phyloP scores from a whole-genome alignment of 148 eudicot species.

The Rhododendron mucronatum region DNA sequence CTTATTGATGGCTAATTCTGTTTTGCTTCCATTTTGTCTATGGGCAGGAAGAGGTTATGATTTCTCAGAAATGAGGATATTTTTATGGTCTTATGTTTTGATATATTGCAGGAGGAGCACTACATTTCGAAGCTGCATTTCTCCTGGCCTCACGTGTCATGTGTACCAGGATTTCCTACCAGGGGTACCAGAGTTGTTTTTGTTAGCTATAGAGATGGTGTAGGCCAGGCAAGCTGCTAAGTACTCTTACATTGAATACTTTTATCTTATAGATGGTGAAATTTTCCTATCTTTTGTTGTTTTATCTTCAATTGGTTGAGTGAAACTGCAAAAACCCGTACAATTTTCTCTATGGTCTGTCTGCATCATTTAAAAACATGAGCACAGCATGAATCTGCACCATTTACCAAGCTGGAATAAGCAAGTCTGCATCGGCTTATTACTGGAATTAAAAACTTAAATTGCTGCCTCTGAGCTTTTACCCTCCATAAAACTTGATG shows the following conservation, averaged over 20 bases:
- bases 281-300: not conserved
- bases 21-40: not conserved
- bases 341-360: not conserved
- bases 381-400: not conserved
- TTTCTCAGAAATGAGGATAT: not conserved
- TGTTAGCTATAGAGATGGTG: conserved; percentile 51
- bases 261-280: not conserved
- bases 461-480: not conserved
- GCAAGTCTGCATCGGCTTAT: not conserved
- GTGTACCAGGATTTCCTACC: conserved; percentile 59
- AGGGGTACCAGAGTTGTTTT: conserved; percentile 63
- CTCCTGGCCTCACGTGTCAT: conserved; percentile 89
- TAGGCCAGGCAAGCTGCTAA: conserved; percentile 43
- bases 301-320: not conserved
- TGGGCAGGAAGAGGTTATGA: not conserved
- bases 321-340: not conserved
- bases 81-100: not conserved
- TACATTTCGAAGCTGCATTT: conserved; percentile 62
- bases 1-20: not conserved
- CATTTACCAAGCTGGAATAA: not conserved
- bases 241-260: not conserved
- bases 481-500: not conserved
- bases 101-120: conserved; percentile 73
- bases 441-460: not conserved
- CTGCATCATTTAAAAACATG: not conserved